These are phyloP conservation scores for Fusarium tuaranense DNA, from an alignment of 2,329 filamentous ascomycete species.

Conservation along the genomic window DNA sequence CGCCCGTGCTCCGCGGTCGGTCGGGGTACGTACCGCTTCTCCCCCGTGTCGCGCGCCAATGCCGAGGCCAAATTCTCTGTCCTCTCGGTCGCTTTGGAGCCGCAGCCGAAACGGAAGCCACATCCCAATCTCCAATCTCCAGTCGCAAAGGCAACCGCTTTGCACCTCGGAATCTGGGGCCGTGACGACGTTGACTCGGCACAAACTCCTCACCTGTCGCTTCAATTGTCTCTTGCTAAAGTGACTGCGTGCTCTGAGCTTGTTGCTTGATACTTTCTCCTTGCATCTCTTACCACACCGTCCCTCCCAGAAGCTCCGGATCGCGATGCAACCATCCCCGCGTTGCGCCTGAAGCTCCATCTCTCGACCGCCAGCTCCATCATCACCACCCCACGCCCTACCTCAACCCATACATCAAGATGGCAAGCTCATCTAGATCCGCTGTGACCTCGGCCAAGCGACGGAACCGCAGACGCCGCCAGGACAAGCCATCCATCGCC, in stretches of 20 bases:
- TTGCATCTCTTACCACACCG: not conserved
- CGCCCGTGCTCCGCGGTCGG: slow-evolving; percentile 18
- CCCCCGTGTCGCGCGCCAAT: slow-evolving; percentile 26
- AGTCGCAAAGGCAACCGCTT: slow-evolving; percentile 7
- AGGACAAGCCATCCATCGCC: slow-evolving; percentile 80
- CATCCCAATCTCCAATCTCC: slow-evolving; percentile 22
- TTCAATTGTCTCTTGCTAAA: slow-evolving; percentile 1
- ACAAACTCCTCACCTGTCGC: slow-evolving; percentile 15
- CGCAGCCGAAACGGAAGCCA: slow-evolving; percentile 37
- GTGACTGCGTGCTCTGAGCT: slow-evolving; percentile 9
- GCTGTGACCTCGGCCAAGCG: slow-evolving; percentile 48
- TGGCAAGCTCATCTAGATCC: slow-evolving; percentile 47
- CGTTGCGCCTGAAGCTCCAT: slow-evolving; percentile 33
- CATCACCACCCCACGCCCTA: not conserved
- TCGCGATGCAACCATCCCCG: slow-evolving; percentile 34
- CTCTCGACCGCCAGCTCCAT: slow-evolving; percentile 16
- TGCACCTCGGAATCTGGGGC: slow-evolving; percentile 12
- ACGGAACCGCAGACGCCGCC: slow-evolving; percentile 65
- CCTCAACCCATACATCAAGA: slow-evolving; percentile 25
- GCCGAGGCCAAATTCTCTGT: slow-evolving; percentile 35
- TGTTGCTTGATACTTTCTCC: not conserved
- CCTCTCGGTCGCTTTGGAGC: slow-evolving; percentile 35
- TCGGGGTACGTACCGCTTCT: slow-evolving; percentile 31
- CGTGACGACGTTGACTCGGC: not conserved
- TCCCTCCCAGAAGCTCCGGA: slow-evolving; percentile 2